A percentile compares a stretch with the other conserved stretches of the same genome.
These are phyloP conservation scores for Annulohypoxylon stygium DNA, from an alignment of 495 filamentous ascomycete genomes.

Conservation along the genomic window DNA sequence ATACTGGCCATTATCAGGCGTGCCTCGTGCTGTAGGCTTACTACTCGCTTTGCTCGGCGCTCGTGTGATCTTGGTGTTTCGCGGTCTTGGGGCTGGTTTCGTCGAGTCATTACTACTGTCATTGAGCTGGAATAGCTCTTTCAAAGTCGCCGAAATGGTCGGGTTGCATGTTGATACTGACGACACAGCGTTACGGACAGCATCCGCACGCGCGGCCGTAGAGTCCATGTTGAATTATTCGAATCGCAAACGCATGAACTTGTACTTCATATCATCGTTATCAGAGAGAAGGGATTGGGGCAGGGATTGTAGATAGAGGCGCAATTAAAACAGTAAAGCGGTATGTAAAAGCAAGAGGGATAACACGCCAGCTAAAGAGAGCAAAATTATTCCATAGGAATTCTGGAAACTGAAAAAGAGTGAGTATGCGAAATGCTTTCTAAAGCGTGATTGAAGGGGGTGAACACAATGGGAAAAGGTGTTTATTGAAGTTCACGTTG, in stretches of 20 bases:
- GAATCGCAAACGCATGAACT: constrained; percentile 25
- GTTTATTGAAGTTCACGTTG: neutral
- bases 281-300: constrained; percentile 24
- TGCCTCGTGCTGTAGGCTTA: constrained; percentile 35
- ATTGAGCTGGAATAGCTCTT: constrained; percentile 61
- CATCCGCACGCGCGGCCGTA: constrained; percentile 57
- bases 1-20: constrained; percentile 49
- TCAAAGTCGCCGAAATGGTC: constrained; percentile 61
- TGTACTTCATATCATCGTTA: constrained; percentile 48
- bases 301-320: neutral
- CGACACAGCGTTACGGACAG: constrained; percentile 64
- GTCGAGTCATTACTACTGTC: constrained; percentile 47
- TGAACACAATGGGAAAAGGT: neutral
- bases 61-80: constrained; percentile 52
- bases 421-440: constrained; percentile 21
- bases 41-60: constrained; percentile 41
- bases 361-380: constrained; percentile 14
- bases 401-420: constrained; percentile 33
- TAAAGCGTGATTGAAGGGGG: neutral
- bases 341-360: constrained; percentile 9
- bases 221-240: constrained; percentile 60
- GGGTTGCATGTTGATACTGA: constrained; percentile 68
- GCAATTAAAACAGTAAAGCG: neutral
- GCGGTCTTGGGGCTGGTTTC: constrained; percentile 54
- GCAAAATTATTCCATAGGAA: constrained; percentile 49